Percentiles rank a stretch among this genome's conserved stretches.
Conservation (phyloP, 306 rosid species). For the Fragaria iinumae region DNA sequence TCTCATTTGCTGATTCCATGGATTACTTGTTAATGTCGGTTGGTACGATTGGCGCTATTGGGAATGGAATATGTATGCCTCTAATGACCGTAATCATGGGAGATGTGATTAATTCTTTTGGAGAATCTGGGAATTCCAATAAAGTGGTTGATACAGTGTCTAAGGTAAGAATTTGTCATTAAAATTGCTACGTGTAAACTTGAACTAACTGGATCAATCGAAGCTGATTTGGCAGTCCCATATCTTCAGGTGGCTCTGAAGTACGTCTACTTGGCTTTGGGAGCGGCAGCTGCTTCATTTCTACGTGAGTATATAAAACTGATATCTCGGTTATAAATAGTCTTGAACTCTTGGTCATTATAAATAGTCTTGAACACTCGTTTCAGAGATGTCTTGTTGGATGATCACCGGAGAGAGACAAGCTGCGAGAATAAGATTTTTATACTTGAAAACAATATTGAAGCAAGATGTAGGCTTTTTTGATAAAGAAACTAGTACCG, state of each 20-base stretch:
- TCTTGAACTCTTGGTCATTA: background rate
- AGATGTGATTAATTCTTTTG: background rate
- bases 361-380: background rate
- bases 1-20: slow-evolving; percentile 1
- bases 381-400: slow-evolving; percentile 35
- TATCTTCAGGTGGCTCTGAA: slow-evolving; percentile 1
- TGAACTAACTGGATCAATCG: background rate
- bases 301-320: background rate
- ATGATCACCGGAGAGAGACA: slow-evolving; percentile 36
- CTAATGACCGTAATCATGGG: background rate
- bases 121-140: background rate
- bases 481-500: slow-evolving; percentile 29
- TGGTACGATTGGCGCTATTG: slow-evolving; percentile 44
- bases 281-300: background rate
- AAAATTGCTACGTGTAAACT: background rate
- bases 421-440: slow-evolving; percentile 25
- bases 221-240: background rate
- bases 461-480: slow-evolving; percentile 34
- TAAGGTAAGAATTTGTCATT: background rate
- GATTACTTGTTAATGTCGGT: background rate
- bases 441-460: slow-evolving; percentile 27
- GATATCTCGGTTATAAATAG: background rate
- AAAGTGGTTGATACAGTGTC: slow-evolving; percentile 1
- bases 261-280: background rate
- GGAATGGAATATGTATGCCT: slow-evolving; percentile 54